A percentile compares a stretch with the other conserved stretches of the same genome.
Conservation (phyloP, 139 green algal species). For the Coelastrella sp. region DNA sequence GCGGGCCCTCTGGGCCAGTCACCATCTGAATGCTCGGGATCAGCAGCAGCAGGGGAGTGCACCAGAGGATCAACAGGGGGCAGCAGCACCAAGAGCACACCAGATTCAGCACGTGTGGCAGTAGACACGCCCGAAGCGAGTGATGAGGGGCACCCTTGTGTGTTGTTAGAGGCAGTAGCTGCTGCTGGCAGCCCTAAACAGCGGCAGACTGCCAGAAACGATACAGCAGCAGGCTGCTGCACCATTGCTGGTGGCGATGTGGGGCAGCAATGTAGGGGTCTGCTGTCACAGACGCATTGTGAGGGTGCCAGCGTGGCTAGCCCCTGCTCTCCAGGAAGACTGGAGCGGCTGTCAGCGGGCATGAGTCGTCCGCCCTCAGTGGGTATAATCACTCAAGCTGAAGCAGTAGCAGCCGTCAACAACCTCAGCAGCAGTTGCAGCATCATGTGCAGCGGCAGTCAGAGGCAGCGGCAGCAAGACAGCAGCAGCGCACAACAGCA, state of each 20-base stretch:
- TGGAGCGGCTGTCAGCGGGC: not conserved
- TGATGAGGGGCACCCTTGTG: not conserved
- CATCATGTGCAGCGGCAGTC: not conserved
- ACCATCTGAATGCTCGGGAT: not conserved
- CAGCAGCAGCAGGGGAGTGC: not conserved
- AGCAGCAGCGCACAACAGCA: too few species aligned
- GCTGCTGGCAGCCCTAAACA: not conserved
- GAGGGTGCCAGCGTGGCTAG: not conserved
- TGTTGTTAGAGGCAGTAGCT: too few species aligned
- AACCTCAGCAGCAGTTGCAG: not conserved
- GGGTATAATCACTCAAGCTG: not conserved
- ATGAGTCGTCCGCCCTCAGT: not conserved
- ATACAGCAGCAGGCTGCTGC: not conserved
- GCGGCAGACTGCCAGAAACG: not conserved
- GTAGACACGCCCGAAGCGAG: not conserved
- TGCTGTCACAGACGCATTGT: not conserved
- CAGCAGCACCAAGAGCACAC: not conserved
- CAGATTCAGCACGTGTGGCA: not conserved
- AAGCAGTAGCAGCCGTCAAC: not conserved
- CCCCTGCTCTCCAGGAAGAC: not conserved
- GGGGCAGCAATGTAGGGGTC: too few species aligned
- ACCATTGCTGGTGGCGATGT: too few species aligned
- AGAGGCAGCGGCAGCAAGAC: not conserved
- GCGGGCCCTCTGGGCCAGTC: not conserved
- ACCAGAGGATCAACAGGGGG: not conserved